These are phyloP conservation scores for Aurantiochytrium sp. DNA, from an alignment of 108 stramenopile species.

Conservation along the genomic window DNA sequence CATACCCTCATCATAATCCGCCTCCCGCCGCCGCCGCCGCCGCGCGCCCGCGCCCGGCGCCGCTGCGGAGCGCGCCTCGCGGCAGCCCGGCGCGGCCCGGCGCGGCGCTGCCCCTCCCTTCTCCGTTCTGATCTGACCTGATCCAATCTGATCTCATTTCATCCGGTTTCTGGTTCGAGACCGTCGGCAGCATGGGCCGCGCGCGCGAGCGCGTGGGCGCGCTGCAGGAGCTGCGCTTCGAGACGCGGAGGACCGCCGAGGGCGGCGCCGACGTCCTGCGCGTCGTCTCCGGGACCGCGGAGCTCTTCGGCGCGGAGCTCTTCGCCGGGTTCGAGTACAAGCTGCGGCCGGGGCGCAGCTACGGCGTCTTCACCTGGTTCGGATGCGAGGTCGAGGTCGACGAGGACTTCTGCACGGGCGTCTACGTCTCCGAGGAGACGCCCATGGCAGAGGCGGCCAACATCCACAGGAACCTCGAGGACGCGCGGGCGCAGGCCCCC, in stretches of 20 bases:
- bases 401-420: neutral
- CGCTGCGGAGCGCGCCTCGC: too few species aligned
- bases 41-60: too few species aligned
- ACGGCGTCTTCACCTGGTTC: slow-evolving; percentile 14
- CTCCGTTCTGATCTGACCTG: too few species aligned
- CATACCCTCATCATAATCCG: too few species aligned
- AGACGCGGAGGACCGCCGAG: neutral
- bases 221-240: slow-evolving; percentile 19
- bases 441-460: slow-evolving; percentile 19
- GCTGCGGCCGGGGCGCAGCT: neutral
- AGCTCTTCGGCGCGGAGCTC: slow-evolving; percentile 9
- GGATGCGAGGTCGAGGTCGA: slow-evolving; percentile 23
- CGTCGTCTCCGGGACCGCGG: neutral
- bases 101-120: too few species aligned
- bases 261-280: neutral
- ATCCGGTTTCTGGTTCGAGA: neutral
- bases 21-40: too few species aligned
- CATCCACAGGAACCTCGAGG: neutral
- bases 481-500: neutral
- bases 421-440: neutral
- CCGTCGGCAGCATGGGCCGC: neutral
- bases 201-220: neutral
- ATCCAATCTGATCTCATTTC: too few species aligned
- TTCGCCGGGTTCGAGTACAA: neutral
- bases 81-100: too few species aligned